Conservation (phyloP, 225 moss, liverwort and hornwort genomes). For the Climacium dendroides region DNA sequence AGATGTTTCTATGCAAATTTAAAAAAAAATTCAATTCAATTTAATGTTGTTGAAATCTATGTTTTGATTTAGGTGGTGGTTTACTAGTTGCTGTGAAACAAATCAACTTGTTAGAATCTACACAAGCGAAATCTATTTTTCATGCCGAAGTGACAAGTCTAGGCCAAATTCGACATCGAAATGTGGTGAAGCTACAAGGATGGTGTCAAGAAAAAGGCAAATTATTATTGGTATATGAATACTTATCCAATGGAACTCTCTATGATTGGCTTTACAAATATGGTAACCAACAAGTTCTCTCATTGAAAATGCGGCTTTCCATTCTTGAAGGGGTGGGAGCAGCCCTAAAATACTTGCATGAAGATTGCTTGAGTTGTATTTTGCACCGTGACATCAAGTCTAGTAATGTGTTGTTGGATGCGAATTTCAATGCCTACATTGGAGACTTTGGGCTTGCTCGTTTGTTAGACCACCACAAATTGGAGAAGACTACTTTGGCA, state of each 20-base stretch:
- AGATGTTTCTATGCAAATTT: neutral
- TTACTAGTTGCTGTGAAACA: neutral
- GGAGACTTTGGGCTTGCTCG: no score
- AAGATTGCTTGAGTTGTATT: no score
- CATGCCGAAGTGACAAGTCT: neutral
- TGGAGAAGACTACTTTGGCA: no score
- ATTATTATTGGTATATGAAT: neutral
- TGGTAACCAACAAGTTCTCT: no score
- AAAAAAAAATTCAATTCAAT: neutral
- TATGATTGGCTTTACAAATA: neutral
- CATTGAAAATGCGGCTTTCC: no score
- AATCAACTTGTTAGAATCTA: neutral
- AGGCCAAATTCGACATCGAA: neutral
- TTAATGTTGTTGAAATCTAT: neutral
- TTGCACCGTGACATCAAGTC: no score
- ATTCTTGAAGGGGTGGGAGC: no score
- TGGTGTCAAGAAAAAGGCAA: neutral
- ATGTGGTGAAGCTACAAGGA: neutral
- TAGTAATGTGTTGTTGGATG: no score
- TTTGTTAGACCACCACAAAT: no score
- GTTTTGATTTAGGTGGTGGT: neutral
- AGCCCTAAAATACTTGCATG: no score
- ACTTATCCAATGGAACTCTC: neutral
- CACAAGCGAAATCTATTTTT: neutral
- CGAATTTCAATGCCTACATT: no score